Evolutionary conservation across 352 stramenopile species (phyloP).

Genomic region (Phytophthora multivora): DNA sequence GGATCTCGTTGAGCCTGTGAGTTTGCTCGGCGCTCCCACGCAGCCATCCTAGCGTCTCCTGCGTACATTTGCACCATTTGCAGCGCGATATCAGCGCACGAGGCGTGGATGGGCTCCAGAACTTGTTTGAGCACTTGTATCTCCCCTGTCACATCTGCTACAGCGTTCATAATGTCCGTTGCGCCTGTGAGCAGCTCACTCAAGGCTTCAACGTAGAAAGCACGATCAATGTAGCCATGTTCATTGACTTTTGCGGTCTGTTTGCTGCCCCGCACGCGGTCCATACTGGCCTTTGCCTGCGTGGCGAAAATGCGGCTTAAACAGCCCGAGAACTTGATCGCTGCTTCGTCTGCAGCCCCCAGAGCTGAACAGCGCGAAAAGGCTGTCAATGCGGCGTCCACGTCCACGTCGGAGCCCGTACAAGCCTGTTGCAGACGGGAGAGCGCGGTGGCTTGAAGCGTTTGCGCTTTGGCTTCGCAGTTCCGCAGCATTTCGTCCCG

Average conservation of each 20-base stretch:
- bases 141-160: slow-evolving; percentile 64
- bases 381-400: slow-evolving; percentile 51
- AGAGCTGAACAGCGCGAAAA: slow-evolving; percentile 65
- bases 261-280: slow-evolving; percentile 59
- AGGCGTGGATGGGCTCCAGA: slow-evolving; percentile 66
- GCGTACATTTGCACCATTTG: slow-evolving; percentile 81
- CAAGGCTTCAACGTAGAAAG: slow-evolving; percentile 80
- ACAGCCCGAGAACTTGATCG: slow-evolving; percentile 42
- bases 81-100: slow-evolving; percentile 53
- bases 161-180: slow-evolving; percentile 81
- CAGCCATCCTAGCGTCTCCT: slow-evolving; percentile 68
- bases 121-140: slow-evolving; percentile 43
- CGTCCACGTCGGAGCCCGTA: slow-evolving; percentile 38
- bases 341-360: slow-evolving; percentile 33
- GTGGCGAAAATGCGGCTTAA: slow-evolving; percentile 61
- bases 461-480: slow-evolving; percentile 72
- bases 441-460: slow-evolving; percentile 46
- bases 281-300: slow-evolving; percentile 55
- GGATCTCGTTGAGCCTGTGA: slow-evolving; percentile 54
- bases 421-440: slow-evolving; percentile 50
- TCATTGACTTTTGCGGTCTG: slow-evolving; percentile 64
- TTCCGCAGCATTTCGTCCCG: slow-evolving; percentile 79
- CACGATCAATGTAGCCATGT: slow-evolving; percentile 84
- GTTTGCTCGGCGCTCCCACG: slow-evolving; percentile 78
- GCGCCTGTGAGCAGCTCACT: slow-evolving; percentile 72